These are phyloP conservation scores for Mycosphaerella sp. DNA, from an alignment of 2,329 filamentous ascomycete genomes.

Conservation along the genomic window DNA sequence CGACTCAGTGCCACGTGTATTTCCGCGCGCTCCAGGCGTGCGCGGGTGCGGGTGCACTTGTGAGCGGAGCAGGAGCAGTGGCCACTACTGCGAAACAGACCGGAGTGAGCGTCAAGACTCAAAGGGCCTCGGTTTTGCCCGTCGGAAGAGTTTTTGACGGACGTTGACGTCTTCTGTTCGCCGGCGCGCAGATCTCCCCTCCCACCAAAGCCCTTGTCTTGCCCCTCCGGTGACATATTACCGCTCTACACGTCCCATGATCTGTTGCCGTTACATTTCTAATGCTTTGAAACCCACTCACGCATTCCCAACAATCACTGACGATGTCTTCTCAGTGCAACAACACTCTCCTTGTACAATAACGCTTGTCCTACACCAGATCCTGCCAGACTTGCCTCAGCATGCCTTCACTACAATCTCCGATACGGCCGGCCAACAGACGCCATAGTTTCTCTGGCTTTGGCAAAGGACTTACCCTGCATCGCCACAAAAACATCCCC, in stretches of 20 bases:
- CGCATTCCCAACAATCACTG: background rate
- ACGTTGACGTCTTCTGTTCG: background rate
- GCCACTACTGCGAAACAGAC: background rate
- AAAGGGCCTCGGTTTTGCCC: too few relatives aligned
- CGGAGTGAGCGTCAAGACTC: background rate
- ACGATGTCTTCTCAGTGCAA: background rate
- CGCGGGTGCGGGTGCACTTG: too few relatives aligned
- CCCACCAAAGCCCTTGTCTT: background rate
- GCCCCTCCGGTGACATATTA: background rate
- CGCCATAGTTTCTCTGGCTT: slow-evolving; percentile 32
- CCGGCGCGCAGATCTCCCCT: background rate
- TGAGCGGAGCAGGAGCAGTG: background rate
- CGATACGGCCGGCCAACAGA: slow-evolving; percentile 13
- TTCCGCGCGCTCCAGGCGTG: too few relatives aligned
- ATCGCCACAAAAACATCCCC: slow-evolving; percentile 37
- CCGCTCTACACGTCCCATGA: background rate
- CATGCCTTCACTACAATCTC: slow-evolving; percentile 19
- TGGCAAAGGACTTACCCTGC: slow-evolving; percentile 19
- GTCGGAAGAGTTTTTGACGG: background rate
- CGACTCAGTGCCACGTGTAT: too few relatives aligned
- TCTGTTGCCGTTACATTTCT: background rate
- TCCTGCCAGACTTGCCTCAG: background rate
- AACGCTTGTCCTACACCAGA: background rate
- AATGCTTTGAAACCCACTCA: slow-evolving; percentile 1
- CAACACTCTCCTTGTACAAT: slow-evolving; percentile 3